These are phyloP conservation scores for Collybiopsis luxurians DNA, from an alignment of 768 basidiomycete genomes.

Conservation along the genomic window DNA sequence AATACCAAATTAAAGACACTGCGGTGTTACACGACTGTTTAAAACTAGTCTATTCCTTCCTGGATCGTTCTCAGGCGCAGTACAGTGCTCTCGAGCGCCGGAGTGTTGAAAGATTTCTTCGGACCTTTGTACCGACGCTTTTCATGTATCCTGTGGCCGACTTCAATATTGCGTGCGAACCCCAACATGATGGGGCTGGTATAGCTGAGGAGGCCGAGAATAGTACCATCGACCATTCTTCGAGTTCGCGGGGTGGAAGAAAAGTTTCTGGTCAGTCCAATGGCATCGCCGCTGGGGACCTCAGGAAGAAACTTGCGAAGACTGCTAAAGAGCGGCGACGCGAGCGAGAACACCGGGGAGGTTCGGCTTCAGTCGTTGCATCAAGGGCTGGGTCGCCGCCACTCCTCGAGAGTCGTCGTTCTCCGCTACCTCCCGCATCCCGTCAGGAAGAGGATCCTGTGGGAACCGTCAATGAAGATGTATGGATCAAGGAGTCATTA, in stretches of 20 bases:
- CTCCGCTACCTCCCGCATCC: slow-evolving; percentile 24
- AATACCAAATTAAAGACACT: slow-evolving; percentile 74
- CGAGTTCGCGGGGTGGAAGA: slow-evolving; percentile 40
- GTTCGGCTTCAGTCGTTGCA: slow-evolving; percentile 29
- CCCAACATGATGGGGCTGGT: slow-evolving; percentile 37
- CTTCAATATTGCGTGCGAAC: slow-evolving; percentile 61
- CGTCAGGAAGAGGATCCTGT: slow-evolving; percentile 7
- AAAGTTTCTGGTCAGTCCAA: slow-evolving; percentile 42
- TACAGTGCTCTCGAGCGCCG: slow-evolving; percentile 79
- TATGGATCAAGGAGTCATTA: slow-evolving; percentile 8
- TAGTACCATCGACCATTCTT: slow-evolving; percentile 18
- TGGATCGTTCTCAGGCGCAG: slow-evolving; percentile 80
- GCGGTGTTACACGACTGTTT: slow-evolving; percentile 84
- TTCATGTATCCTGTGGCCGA: slow-evolving; percentile 69
- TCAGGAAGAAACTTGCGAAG: slow-evolving; percentile 78
- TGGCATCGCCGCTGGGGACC: slow-evolving; percentile 60
- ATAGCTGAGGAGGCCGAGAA: slow-evolving; percentile 17
- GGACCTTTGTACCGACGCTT: slow-evolving; percentile 78
- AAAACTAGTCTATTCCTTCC: slow-evolving; percentile 86
- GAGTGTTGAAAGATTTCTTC: slow-evolving; percentile 80
- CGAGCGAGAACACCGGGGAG: slow-evolving; percentile 21
- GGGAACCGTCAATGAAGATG: background rate
- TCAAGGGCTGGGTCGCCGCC: slow-evolving; percentile 43
- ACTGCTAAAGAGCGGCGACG: slow-evolving; percentile 62
- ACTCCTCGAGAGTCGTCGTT: slow-evolving; percentile 25